phyloP scores from a whole-genome alignment of 1,139 yeast genomes.

The Saccharomyces pastorianus region DNA sequence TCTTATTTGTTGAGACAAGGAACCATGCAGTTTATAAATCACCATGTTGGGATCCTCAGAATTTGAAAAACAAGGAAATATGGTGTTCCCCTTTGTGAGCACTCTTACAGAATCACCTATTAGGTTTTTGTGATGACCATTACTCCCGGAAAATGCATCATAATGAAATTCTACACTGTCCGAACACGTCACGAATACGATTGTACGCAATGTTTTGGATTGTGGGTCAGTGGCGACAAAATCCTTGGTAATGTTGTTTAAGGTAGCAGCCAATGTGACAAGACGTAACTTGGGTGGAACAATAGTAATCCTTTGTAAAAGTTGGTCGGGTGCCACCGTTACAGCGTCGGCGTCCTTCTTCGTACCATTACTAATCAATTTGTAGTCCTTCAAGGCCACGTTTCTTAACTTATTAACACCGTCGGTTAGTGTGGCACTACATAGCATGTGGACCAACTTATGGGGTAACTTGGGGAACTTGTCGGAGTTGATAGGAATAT shows the following conservation, averaged over 20 bases:
- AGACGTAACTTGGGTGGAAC: slow-evolving; percentile 88
- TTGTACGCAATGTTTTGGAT: slow-evolving; percentile 43
- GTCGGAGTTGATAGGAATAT: slow-evolving; percentile 37
- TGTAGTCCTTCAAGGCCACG: slow-evolving; percentile 61
- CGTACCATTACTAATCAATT: slow-evolving; percentile 45
- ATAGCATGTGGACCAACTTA: slow-evolving; percentile 66
- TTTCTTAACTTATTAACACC: slow-evolving; percentile 76
- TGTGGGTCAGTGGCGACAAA: slow-evolving; percentile 5
- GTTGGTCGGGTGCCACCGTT: slow-evolving; percentile 77
- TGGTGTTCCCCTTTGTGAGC: slow-evolving; percentile 24
- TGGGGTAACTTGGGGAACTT: slow-evolving; percentile 54
- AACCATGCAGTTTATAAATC: slow-evolving; percentile 83
- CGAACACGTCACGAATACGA: slow-evolving; percentile 87
- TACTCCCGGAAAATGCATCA: slow-evolving; percentile 48
- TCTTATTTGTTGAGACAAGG: slow-evolving; percentile 74
- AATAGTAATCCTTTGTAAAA: slow-evolving; percentile 64
- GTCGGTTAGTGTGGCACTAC: slow-evolving; percentile 89
- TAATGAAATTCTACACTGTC: slow-evolving; percentile 95
- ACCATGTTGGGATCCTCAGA: slow-evolving; percentile 38
- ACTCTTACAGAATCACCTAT: slow-evolving; percentile 39
- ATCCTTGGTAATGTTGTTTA: slow-evolving; percentile 43
- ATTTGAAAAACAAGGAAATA: slow-evolving; percentile 25
- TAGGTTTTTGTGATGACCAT: slow-evolving; percentile 28
- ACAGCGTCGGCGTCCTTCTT: slow-evolving; percentile 28
- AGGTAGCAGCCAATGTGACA: slow-evolving; percentile 64